Base-by-base conservation (phyloP, 2,329 filamentous ascomycete species). In the Ophiostoma triangulosporum region DNA sequence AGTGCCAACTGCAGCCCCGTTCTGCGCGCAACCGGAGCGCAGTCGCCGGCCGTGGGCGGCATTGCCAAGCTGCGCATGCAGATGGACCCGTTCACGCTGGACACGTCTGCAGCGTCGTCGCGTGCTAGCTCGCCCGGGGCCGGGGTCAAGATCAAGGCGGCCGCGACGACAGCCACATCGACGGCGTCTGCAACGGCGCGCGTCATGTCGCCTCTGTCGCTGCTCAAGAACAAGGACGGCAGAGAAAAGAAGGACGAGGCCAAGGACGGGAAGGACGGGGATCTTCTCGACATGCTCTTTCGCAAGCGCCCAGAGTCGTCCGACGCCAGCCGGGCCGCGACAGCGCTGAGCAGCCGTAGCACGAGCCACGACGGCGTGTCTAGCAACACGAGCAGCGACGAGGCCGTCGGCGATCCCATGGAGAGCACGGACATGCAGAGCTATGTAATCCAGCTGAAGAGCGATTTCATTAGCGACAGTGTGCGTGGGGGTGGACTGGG, bases 61-160 rank as follows among this genome's bases (percentile, higher is more conserved):
- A 89, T 96, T 61, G 86, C 87, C 63, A 86, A 84, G 61, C 72
- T 96, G 62, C 88, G 88, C 64, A 74, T 84, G 65, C 84, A 93
- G 63, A 75, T 95, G 55, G 89, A 95, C 57, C 80, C 83, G 2
- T 71, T 96, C 52, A 86, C 78, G 62, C 72, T 95, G 14, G 77
- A 81, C 57, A 67, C 64, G 36, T 62, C 65, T 24, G 60, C 63
- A 6, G 71, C 59, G 75, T 68, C 60, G 74, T 72, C 62, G 77
- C 73, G 61, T 66, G 69, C 52, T 61, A 68, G 52, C 46, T 75
- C 80, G 3, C 57, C 56, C 8, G 76, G 76, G 46, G 73, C 73
- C 8, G 76, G 76, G 46, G 73, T 73, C 49, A 77, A 72, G 20
- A 20, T 38, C 24, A 26, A 48, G 32, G 48, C 48, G 24, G 33